phyloP scores from a whole-genome alignment of 139 green algal species.

The Tetraselmis chui region DNA sequence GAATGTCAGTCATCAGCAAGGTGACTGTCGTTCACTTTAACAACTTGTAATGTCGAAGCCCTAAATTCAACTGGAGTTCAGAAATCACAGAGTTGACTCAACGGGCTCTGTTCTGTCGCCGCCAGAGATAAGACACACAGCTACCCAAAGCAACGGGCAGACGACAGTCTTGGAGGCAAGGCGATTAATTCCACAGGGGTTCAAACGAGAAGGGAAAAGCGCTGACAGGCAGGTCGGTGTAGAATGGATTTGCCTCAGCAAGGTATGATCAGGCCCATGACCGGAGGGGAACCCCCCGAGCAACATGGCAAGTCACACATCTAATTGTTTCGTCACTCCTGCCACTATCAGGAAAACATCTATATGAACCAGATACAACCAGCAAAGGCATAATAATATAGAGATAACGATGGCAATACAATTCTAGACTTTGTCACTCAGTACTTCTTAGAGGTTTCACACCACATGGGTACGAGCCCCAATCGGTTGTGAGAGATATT shows the following conservation, averaged over 20 bases:
- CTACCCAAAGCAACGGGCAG: background rate
- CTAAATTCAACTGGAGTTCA: background rate
- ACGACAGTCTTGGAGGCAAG: background rate
- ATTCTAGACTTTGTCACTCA: too few species aligned
- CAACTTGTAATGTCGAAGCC: background rate
- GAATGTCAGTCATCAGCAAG: too few species aligned
- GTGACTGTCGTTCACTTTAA: too few species aligned
- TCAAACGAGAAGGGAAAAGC: background rate
- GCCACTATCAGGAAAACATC: background rate
- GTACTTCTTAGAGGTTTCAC: constrained; percentile 1
- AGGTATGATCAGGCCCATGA: background rate
- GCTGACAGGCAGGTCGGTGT: background rate
- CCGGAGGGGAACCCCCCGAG: background rate
- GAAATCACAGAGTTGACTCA: background rate
- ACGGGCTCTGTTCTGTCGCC: background rate
- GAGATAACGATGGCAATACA: too few species aligned
- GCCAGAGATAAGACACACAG: background rate
- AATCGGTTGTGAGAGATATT: background rate
- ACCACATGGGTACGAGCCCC: background rate
- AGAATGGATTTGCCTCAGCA: background rate
- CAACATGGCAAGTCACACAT: background rate
- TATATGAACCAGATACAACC: too few species aligned
- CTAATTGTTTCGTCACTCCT: constrained; percentile 1
- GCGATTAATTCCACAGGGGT: background rate
- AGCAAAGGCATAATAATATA: too few species aligned